Percentiles rank a stretch among this genome's conserved stretches.
These are phyloP conservation scores for Aspergillus niger DNA, from an alignment of 2,329 filamentous ascomycete species.

Conservation along the genomic window DNA sequence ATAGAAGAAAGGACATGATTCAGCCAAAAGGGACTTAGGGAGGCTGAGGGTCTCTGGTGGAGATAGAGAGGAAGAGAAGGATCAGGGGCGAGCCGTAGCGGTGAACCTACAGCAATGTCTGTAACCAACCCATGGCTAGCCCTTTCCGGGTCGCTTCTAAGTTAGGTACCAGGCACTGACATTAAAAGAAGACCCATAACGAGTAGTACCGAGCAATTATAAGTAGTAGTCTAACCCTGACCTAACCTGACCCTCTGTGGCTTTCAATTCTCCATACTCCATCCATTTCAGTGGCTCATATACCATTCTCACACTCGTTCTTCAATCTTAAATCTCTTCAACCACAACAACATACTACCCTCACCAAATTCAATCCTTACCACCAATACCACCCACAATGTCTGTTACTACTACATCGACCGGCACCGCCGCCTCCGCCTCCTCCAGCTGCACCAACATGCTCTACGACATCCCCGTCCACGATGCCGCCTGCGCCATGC, in stretches of 20 bases:
- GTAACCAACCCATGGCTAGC: neutral
- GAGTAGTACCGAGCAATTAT: too few species aligned
- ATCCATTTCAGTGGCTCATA: neutral
- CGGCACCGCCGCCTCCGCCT: conserved; percentile 18
- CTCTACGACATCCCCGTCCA: conserved; percentile 28
- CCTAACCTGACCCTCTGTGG: neutral
- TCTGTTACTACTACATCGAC: conserved; percentile 18
- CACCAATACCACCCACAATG: conserved; percentile 1
- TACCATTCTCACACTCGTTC: neutral
- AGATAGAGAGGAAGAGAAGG: neutral
- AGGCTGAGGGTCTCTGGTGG: neutral
- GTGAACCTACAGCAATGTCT: neutral
- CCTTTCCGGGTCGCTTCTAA: neutral
- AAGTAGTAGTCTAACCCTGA: neutral
- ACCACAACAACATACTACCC: neutral
- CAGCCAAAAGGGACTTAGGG: too few species aligned
- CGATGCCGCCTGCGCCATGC: conserved; percentile 29
- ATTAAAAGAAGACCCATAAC: neutral
- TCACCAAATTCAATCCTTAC: neutral
- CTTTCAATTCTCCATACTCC: neutral
- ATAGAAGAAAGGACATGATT: neutral
- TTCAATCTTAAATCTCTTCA: neutral
- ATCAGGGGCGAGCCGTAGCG: conserved; percentile 1
- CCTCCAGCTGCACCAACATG: conserved; percentile 24
- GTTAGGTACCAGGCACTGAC: neutral